Percentiles rank a stretch among this genome's conserved stretches.
These are phyloP conservation scores for Pythium coloratum DNA, from an alignment of 352 stramenopile species.

Conservation along the genomic window DNA sequence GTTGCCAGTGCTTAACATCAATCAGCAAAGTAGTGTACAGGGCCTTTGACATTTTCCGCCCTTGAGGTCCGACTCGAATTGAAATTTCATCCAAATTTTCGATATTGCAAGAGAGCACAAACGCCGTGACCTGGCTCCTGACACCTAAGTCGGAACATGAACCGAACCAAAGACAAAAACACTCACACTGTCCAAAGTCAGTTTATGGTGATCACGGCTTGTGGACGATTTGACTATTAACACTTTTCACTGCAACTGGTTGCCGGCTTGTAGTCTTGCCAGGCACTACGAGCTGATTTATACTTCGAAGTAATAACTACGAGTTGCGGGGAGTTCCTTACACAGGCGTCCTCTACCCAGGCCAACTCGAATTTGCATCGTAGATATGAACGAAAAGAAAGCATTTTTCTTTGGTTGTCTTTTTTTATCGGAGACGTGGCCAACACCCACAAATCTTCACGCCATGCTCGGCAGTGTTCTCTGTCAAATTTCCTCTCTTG, in stretches of 20 bases:
- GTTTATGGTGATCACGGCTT: not conserved
- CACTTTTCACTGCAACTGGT: not conserved
- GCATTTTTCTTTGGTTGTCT: no score
- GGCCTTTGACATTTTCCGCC: no score
- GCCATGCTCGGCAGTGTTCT: not conserved
- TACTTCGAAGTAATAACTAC: no score
- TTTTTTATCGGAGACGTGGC: no score
- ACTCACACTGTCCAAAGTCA: not conserved
- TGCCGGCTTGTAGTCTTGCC: not conserved
- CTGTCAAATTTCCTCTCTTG: not conserved
- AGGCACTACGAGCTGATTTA: no score
- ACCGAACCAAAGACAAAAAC: not conserved
- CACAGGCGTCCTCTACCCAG: no score
- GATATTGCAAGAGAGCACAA: not conserved
- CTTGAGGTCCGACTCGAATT: not conserved
- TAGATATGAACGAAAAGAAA: no score
- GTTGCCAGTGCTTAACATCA: not conserved
- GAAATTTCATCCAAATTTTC: not conserved
- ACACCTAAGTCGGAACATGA: not conserved
- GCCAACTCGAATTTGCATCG: no score
- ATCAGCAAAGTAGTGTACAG: not conserved
- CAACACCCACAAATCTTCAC: not conserved
- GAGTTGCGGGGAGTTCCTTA: no score
- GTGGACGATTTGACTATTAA: no score
- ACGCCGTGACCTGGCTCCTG: not conserved